A percentile compares a stretch with the other conserved stretches of the same genome.
These are phyloP conservation scores for Suillus cothurnatus DNA, from an alignment of 768 basidiomycete species.

Conservation along the genomic window DNA sequence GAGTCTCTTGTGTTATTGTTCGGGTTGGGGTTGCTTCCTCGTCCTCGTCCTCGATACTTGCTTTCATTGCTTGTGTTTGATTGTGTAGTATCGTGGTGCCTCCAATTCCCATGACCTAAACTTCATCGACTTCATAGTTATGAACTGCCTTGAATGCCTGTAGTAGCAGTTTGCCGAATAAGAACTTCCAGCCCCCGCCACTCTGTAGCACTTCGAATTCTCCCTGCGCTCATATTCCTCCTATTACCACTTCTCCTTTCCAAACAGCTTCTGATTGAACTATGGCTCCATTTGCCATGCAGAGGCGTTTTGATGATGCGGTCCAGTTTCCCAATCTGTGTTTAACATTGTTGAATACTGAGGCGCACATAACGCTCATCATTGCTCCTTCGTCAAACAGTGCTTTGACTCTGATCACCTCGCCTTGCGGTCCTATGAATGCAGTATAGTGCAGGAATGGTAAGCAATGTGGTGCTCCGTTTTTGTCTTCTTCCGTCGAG, in stretches of 20 bases:
- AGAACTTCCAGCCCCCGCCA: constrained; percentile 24
- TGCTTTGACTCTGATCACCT: constrained; percentile 12
- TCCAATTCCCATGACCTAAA: background rate
- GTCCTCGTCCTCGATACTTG: background rate
- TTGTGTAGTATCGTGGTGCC: background rate
- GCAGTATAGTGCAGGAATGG: background rate
- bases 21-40: no score
- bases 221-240: background rate
- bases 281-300: background rate
- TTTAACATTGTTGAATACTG: background rate
- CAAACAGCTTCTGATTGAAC: background rate
- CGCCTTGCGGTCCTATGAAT: constrained; percentile 15
- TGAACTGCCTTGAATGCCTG: constrained; percentile 23
- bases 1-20: background rate
- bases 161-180: constrained; percentile 33
- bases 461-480: fast-evolving
- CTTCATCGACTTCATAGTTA: constrained; percentile 21
- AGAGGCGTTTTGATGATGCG: background rate
- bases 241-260: background rate
- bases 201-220: background rate
- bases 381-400: constrained; percentile 33
- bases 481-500: background rate
- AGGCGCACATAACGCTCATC: background rate
- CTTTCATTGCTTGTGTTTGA: background rate
- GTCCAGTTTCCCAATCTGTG: background rate